Base-by-base conservation (phyloP, 2,329 filamentous ascomycete genomes). In the Trichoderma sp. region DNA sequence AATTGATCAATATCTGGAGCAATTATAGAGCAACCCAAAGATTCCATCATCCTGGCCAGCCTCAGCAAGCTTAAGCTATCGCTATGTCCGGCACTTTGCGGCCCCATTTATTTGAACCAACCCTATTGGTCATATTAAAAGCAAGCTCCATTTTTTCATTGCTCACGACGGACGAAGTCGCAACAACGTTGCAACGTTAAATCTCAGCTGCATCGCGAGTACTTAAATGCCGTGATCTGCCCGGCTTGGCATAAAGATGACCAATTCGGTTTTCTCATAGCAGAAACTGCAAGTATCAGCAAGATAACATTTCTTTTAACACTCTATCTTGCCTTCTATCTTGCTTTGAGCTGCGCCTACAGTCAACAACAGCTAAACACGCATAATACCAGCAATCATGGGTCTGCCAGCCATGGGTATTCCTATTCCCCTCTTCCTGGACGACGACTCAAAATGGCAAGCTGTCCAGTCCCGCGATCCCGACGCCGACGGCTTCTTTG, bases 401-500 rank as follows among this genome's bases (percentile, higher is more conserved):
- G 58, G 34, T 20, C 3, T 65, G 43, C 28, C 43, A 20, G 34
- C 36, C 17, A n/a, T 71, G 47, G 15, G 36, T 7, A 39, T 39
- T 39, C 47, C 58, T 11, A 15, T 71, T 7, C 47, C 59, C 3
- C 71, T 76, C 17, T 81, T 79, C 64, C 59, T 73, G 39, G 78
- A 81, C 53, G 79, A 82, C 30, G 72, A 73, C 13, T 76, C 76
- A 36, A 79, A 80, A 28, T 84, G 82, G 82, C 74, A 75, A 30
- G 82, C 82, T 13, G 77, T 84, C 6, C 75, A 75, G 17, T 73
- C 75, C 7, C 80, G 82, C 69, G 78, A 83, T 66, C 61, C 81
- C 39, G 69, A 71, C 39, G 80, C 82, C 32, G 81, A 83, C 73
- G 80, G 81, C 66, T 73, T 74, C 67, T 85, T 85, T 68, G 78